Percentiles rank a stretch among this genome's conserved stretches.
phyloP scores from a whole-genome alignment of 2,329 filamentous ascomycete genomes.

The Shiraia sp. region DNA sequence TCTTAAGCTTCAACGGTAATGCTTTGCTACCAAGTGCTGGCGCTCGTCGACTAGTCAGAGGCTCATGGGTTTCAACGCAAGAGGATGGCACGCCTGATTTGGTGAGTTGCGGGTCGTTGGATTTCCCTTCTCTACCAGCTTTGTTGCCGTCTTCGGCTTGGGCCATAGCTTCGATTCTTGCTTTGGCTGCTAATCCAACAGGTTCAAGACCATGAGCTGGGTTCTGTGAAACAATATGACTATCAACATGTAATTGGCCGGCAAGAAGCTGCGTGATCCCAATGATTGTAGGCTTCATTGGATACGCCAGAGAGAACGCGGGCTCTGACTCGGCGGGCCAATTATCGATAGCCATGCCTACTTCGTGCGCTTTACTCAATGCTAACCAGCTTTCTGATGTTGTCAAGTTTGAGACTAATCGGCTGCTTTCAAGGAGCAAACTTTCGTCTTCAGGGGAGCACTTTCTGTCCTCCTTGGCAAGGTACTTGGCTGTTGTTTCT shows the following conservation, averaged over 20 bases:
- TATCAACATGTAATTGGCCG: slow-evolving; percentile 60
- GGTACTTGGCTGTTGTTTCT: slow-evolving; percentile 68
- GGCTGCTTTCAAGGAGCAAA: slow-evolving; percentile 67
- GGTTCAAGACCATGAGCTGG: slow-evolving; percentile 28
- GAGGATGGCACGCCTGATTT: slow-evolving; percentile 49
- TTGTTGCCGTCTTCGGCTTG: slow-evolving; percentile 24
- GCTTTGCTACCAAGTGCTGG: slow-evolving; percentile 21
- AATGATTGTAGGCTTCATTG: slow-evolving; percentile 56
- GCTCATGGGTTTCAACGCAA: slow-evolving; percentile 42
- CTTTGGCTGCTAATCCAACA: slow-evolving; percentile 34
- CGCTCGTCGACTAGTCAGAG: slow-evolving; percentile 34
- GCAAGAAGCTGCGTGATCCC: slow-evolving; percentile 61
- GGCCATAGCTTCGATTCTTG: slow-evolving; percentile 26
- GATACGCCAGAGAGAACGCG: slow-evolving; percentile 67
- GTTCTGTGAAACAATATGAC: slow-evolving; percentile 27
- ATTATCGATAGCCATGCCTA: slow-evolving; percentile 71
- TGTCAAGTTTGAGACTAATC: slow-evolving; percentile 63
- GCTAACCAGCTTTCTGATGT: slow-evolving; percentile 66
- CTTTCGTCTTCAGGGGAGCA: slow-evolving; percentile 65
- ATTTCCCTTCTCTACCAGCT: slow-evolving; percentile 4
- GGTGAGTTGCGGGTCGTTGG: slow-evolving; percentile 13
- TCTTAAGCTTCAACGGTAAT: slow-evolving; percentile 22
- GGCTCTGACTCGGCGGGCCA: slow-evolving; percentile 66
- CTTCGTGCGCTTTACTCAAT: slow-evolving; percentile 72
- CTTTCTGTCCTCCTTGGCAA: slow-evolving; percentile 62